Percentiles rank a stretch among this genome's conserved stretches.
Conservation (phyloP, 1,284 basidiomycete species). For the Naganishia sp. region DNA sequence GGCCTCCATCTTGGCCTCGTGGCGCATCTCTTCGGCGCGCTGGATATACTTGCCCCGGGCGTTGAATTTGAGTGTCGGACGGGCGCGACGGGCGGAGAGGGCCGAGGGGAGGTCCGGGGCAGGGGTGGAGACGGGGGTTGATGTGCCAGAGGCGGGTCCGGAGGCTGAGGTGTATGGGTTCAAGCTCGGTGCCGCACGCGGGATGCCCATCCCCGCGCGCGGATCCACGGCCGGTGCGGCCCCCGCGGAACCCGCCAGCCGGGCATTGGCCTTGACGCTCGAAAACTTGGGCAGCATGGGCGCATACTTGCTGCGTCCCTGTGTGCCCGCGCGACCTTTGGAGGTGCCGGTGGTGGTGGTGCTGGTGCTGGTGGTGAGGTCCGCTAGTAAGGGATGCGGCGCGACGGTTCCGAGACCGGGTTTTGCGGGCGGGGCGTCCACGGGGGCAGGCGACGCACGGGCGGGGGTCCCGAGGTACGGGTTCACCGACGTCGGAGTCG, state of each 20-base stretch:
- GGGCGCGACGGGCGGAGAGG: constrained; percentile 67
- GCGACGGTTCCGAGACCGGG: constrained; percentile 58
- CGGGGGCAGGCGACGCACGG: constrained; percentile 39
- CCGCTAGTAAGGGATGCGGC: constrained; percentile 81
- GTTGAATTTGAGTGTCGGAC: constrained; percentile 76
- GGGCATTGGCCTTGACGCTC: constrained; percentile 69
- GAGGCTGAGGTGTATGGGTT: constrained; percentile 54
- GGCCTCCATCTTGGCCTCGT: constrained; percentile 80
- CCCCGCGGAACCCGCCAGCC: constrained; percentile 21
- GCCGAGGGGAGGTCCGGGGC: constrained; percentile 58
- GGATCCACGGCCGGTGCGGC: constrained; percentile 67
- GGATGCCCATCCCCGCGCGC: constrained; percentile 55
- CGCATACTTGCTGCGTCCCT: constrained; percentile 76
- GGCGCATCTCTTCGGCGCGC: constrained; percentile 78
- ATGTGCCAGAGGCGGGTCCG: constrained; percentile 45
- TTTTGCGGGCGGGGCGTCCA: constrained; percentile 29
- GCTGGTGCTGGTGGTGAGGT: constrained; percentile 58
- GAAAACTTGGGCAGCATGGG: constrained; percentile 97
- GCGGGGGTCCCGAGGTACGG: background rate
- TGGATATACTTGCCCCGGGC: constrained; percentile 86
- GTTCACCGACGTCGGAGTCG: constrained; percentile 16
- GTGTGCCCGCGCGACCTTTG: constrained; percentile 38
- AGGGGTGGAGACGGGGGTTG: constrained; percentile 64
- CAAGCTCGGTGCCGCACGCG: constrained; percentile 52
- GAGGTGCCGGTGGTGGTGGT: constrained; percentile 15